Evolutionary conservation across 768 basidiomycete species (phyloP).

Genomic region (Fomitopsis pulvina): DNA sequence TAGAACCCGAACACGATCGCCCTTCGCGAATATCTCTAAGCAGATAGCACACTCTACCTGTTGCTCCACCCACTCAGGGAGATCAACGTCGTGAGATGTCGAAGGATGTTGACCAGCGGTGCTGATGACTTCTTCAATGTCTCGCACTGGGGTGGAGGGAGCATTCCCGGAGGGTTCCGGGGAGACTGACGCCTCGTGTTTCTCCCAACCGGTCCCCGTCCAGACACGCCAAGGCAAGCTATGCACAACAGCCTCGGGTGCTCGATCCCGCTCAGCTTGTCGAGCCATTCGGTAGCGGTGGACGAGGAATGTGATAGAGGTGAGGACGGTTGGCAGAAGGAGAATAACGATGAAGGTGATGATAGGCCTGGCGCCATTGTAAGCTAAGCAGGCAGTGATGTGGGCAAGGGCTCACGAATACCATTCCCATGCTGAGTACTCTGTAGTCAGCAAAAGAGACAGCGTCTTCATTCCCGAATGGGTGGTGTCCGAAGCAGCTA

Average conservation of each 20-base stretch:
- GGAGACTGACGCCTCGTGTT: constrained; percentile 39
- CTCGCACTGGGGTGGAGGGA: constrained; percentile 8
- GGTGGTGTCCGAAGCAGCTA: constrained; percentile 68
- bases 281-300: constrained; percentile 83
- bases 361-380: constrained; percentile 50
- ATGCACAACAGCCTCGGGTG: constrained; percentile 74
- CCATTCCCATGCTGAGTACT: constrained; percentile 88
- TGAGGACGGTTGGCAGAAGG: constrained; percentile 83
- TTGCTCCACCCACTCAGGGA: constrained; percentile 70
- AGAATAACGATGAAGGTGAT: constrained; percentile 84
- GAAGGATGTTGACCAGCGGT: constrained; percentile 8
- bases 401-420: constrained; percentile 57
- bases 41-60: constrained; percentile 93
- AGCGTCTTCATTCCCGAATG: constrained; percentile 73
- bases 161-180: constrained; percentile 10
- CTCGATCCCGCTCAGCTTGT: constrained; percentile 77
- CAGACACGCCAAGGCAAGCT: constrained; percentile 78
- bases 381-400: constrained; percentile 4
- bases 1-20: constrained; percentile 85
- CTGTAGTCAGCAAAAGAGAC: constrained; percentile 69
- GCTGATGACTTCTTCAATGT: constrained; percentile 14
- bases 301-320: constrained; percentile 82
- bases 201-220: constrained; percentile 77
- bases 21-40: constrained; percentile 76
- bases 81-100: constrained; percentile 19